Evolutionary conservation across 495 filamentous ascomycete genomes (phyloP).

Genomic region (Poronia punctata): DNA sequence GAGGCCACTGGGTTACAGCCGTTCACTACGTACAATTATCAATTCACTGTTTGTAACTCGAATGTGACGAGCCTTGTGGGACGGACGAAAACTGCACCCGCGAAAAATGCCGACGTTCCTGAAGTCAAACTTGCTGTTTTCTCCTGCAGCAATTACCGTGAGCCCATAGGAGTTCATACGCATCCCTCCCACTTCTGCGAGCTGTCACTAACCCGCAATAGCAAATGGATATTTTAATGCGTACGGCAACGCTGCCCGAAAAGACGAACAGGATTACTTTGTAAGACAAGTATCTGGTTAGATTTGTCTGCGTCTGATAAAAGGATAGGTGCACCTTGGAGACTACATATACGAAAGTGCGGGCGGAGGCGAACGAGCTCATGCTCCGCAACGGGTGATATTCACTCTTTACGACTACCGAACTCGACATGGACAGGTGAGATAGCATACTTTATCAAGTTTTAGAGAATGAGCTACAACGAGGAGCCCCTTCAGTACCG

Average conservation of each 20-base stretch:
- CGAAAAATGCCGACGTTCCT: constrained; percentile 29
- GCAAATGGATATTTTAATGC: constrained; percentile 53
- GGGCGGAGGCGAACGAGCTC: constrained; percentile 19
- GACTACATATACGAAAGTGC: constrained; percentile 64
- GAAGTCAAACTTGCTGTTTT: constrained; percentile 48
- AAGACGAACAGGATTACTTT: constrained; percentile 61
- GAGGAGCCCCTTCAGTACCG: constrained; percentile 38
- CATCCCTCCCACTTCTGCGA: not conserved
- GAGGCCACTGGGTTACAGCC: constrained; percentile 52
- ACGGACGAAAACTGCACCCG: constrained; percentile 49
- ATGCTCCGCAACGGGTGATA: constrained; percentile 16
- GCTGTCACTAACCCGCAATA: constrained; percentile 10
- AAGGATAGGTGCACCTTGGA: constrained; percentile 50
- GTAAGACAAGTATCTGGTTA: too few species aligned
- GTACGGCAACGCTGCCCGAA: constrained; percentile 57
- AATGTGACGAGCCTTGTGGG: constrained; percentile 39
- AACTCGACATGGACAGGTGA: constrained; percentile 28
- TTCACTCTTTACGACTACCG: constrained; percentile 54
- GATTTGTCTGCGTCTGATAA: too few species aligned
- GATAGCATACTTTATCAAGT: not conserved
- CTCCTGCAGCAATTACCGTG: constrained; percentile 51
- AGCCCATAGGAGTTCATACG: constrained; percentile 12
- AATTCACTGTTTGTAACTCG: constrained; percentile 48
- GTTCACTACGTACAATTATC: constrained; percentile 56
- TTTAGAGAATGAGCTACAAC: not conserved